Base-by-base conservation (phyloP, 129 eudicot species). In the Helichrysum umbraculigerum region DNA sequence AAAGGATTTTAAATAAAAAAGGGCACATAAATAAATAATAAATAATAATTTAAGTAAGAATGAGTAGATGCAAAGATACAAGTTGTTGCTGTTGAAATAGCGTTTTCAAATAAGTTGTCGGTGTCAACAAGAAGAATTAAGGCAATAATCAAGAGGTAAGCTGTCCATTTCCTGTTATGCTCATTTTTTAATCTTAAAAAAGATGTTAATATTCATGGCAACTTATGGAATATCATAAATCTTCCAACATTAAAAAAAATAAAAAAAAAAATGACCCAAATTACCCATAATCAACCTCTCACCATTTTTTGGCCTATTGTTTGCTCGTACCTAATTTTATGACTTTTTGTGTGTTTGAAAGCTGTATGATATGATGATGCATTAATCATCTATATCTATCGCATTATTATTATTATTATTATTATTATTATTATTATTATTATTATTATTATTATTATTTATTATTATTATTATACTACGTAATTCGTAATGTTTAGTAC, bases 141-240 rank as follows among this genome's bases (percentile, higher is more conserved):
- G 37, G 68, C 78, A 65, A 72, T 67, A 72, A 65, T 79, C 78
- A 72, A 66, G 79, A 73, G 79, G 83, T 80, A 56, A 58, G 79
- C 70, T 80, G 83, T 80, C 83, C 37, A 33, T 66, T 63, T 56
- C 51, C 73, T 35, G 37, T 65, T 37, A 66, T 57, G 37, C 68
- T 39, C 61, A 42, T 71, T 47, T 69, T 68, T 42, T 37, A 17
- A 42, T 63, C 17, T 41, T 19, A 5, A n/a, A 34, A 63, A 61
- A 11, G 4, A n/a, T 9, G 10, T 12, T 10, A 32, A 32, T 32
- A 15, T 66, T 9, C 6, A 64, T 66, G 25, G 2, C 19, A 54
- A 54, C 8, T 4, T 54, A 10, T 19, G 9, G 9, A 41, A 41
- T 41, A 39, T 8, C 3, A 8, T 39, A 39, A 9, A 9, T 9